These are phyloP conservation scores for Pyrenochaeta sp. DNA, from an alignment of 2,329 filamentous ascomycete species.

Conservation along the genomic window DNA sequence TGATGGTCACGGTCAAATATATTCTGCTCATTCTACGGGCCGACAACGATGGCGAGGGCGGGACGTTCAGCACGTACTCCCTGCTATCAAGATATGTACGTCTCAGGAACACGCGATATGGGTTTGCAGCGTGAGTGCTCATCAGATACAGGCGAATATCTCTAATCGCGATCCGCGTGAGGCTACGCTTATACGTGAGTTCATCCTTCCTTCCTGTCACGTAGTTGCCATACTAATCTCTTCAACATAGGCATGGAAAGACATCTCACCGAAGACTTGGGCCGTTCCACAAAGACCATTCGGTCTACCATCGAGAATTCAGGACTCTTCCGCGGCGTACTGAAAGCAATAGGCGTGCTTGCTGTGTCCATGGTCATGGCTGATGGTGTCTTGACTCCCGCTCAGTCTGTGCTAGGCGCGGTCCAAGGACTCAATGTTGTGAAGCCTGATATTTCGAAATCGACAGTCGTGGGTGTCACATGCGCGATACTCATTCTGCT, in stretches of 20 bases:
- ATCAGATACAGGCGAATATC: conserved; percentile 61
- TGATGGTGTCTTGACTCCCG: conserved; percentile 73
- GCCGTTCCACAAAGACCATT: conserved; percentile 60
- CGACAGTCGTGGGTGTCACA: conserved; percentile 68
- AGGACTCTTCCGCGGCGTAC: conserved; percentile 57
- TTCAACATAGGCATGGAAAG: conserved; percentile 60
- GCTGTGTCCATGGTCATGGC: conserved; percentile 74
- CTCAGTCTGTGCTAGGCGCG: conserved; percentile 74
- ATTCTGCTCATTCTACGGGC: conserved; percentile 70
- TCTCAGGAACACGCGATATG: not conserved
- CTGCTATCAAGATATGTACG: conserved; percentile 65
- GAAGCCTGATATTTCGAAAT: conserved; percentile 62
- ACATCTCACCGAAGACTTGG: conserved; percentile 65
- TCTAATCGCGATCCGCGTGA: conserved; percentile 66
- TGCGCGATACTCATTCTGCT: conserved; percentile 71
- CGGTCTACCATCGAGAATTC: conserved; percentile 68
- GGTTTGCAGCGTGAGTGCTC: not conserved
- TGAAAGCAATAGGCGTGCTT: conserved; percentile 71
- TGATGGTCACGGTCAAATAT: conserved; percentile 76
- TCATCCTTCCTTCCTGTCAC: not conserved
- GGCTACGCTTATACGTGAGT: conserved; percentile 59
- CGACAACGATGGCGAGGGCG: conserved; percentile 76
- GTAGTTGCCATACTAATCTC: conserved; percentile 1
- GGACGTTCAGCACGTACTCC: conserved; percentile 73
- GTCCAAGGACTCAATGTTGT: conserved; percentile 70